Base-by-base conservation (phyloP, 2,329 filamentous ascomycete species). In the Hymenoscyphus scutula region DNA sequence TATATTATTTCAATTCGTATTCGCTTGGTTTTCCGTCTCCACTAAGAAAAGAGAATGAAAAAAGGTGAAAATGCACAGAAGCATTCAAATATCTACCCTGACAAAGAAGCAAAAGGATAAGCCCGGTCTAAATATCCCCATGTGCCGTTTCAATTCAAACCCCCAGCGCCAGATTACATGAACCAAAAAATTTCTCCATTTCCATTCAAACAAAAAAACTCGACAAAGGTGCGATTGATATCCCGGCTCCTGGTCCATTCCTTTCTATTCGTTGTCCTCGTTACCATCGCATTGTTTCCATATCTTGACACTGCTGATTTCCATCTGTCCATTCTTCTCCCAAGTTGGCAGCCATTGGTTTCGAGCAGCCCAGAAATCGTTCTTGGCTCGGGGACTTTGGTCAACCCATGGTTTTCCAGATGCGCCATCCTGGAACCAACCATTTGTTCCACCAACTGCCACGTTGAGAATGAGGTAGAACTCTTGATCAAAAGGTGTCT, bases 341-440 rank as follows among this genome's bases (percentile, higher is more conserved):
- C 90, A 93, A 0, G 89, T 92, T 4, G 88, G 84, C 53, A 82
- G 77, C 90, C 90, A 94, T 30, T 78, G 67, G 60, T 85, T 78
- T 55, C 82, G 81, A 0, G 85, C 82, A 19, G 87, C 78, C 90
- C 90, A 95, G 74, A 96, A 96, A 72, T 94, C 90, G 70, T 83
- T 85, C 75, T 82, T 85, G 7, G 91, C 90, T 11, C 83, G 88
- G 1, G 80, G 75, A 58, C 84, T 88, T 17, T 74, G 78, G 73
- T 95, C 89, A 34, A 91, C 80, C 91, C 91, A 96, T 1, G 91
- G 91, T 80, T 96, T 96, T 34, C 81, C 83, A 51, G 81, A 81
- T 68, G 82, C 78, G 23, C 87, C 85, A 73, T 96, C 90, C 71
- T 88, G 79, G 72, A 95, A 96, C 90, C 90, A 96, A 41, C 91